Conservation (phyloP, 2,329 filamentous ascomycete genomes). For the Coniochaeta sp. region DNA sequence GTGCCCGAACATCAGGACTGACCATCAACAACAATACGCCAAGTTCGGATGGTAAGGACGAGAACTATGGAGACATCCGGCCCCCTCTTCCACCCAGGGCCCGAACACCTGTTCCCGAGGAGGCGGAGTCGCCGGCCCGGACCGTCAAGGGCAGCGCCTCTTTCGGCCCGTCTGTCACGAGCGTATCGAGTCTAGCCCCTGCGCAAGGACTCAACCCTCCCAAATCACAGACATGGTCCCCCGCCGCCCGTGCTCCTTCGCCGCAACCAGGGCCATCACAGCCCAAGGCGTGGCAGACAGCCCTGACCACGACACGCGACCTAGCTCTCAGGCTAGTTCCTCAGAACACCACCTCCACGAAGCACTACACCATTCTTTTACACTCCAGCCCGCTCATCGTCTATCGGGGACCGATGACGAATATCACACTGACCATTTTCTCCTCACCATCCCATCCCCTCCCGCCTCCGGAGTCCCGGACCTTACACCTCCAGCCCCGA, state of each 20-base stretch:
- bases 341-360: constrained; percentile 57
- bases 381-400: constrained; percentile 59
- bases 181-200: not conserved
- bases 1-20: not conserved
- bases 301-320: constrained; percentile 52
- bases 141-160: not conserved
- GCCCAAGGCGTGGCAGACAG: constrained; percentile 33
- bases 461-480: constrained; percentile 40
- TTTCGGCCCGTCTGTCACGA: not conserved
- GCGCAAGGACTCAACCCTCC: not conserved
- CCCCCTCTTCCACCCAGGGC: not conserved
- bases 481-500: constrained; percentile 61
- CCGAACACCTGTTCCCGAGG: not conserved
- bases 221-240: not conserved
- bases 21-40: not conserved
- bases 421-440: constrained; percentile 58
- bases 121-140: not conserved
- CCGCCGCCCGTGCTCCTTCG: not conserved
- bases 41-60: not conserved
- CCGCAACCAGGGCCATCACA: not conserved
- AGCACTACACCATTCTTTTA: constrained; percentile 59
- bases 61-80: not conserved
- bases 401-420: constrained; percentile 59
- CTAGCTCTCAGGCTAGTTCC: constrained; percentile 59
- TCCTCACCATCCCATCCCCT: constrained; percentile 43